Evolutionary conservation across 139 green algal genomes (phyloP), one percentile per base, ranked within the genome.

Genomic region (Axilococcus clingmanii): DNA sequence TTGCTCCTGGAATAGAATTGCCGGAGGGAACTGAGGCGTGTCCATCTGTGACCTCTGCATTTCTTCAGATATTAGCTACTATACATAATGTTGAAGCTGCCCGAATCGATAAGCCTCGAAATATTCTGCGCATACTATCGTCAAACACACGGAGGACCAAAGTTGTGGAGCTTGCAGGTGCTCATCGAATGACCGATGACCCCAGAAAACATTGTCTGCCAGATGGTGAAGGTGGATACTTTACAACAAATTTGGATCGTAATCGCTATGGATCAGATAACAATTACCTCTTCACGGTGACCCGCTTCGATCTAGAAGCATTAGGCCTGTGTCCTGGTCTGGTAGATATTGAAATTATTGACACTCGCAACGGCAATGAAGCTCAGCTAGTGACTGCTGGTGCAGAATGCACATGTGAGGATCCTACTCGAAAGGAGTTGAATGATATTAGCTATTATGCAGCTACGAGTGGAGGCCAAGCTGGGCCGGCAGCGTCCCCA

Each of bases 221-320:
- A 7, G 88, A 95, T 51, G 75, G 68, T 22, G 66, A 80, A 36
- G 75, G 76, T 4, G 77, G 79, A 11, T 78, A 94, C 56, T 97
- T 95, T 74, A 84, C 71, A 37, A 95, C 89, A 14, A 95, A 95
- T 76, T 60, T 97, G 32, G 89, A 97, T 74, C 72, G 89, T 45
- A 97, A 97, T 72, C 57, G 89, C 23, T 97, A 97, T 52, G 89
- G 89, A 50, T 81, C 69, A 16, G 89, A 97, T 48, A 80, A 95
- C 69, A 82, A 95, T 55, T 97, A 97, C 67, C 76, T 97, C 4
- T 87, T 86, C 72, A 95, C 88, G 7, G 85, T 94, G 20, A 90
- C 91, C 43, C 70, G 75, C 32, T 93, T 86, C 63, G 82, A 96
- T 63, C 66, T 97, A 50, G 82, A 93, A 45, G 84, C 75, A 63